Evolutionary conservation across 2,329 filamentous ascomycete species (phyloP).

Genomic region (Plenodomus tracheiphilus): DNA sequence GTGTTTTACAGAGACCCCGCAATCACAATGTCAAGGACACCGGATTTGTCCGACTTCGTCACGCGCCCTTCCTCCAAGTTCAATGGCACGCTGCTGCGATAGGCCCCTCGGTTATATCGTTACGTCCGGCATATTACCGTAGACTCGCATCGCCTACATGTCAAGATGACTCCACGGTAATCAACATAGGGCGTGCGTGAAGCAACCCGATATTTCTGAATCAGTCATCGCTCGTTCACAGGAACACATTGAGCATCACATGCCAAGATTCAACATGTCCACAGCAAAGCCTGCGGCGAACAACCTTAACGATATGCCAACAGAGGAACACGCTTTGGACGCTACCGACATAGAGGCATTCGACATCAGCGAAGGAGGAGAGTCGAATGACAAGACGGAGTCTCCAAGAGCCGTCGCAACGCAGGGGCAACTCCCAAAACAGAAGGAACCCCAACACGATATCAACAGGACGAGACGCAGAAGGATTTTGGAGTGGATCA

Average conservation of each 20-base stretch:
- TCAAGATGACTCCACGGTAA: too few species aligned
- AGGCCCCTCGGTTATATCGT: slow-evolving; percentile 3
- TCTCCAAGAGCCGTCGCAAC: background rate
- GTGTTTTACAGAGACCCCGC: too few species aligned
- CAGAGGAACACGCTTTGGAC: background rate
- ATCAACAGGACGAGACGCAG: slow-evolving; percentile 2
- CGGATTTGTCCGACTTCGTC: background rate
- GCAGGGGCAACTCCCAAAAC: background rate
- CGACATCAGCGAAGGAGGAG: background rate
- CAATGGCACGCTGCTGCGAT: background rate
- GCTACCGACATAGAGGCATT: background rate
- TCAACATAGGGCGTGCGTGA: background rate
- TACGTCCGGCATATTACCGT: slow-evolving; percentile 10
- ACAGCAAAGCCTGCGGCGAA: background rate
- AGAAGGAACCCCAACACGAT: background rate
- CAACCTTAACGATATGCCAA: background rate
- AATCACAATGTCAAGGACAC: too few species aligned
- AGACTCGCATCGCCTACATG: background rate
- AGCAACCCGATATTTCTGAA: background rate
- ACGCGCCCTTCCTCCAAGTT: background rate
- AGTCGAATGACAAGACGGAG: background rate
- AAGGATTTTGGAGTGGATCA: slow-evolving; percentile 14
- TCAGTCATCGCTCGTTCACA: background rate
- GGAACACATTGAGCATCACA: background rate
- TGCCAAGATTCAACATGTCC: background rate